A percentile compares a stretch with the other conserved stretches of the same genome.
These are phyloP conservation scores for Metschnikowia aberdeeniae DNA, from an alignment of 805 yeast genomes.

Conservation along the genomic window DNA sequence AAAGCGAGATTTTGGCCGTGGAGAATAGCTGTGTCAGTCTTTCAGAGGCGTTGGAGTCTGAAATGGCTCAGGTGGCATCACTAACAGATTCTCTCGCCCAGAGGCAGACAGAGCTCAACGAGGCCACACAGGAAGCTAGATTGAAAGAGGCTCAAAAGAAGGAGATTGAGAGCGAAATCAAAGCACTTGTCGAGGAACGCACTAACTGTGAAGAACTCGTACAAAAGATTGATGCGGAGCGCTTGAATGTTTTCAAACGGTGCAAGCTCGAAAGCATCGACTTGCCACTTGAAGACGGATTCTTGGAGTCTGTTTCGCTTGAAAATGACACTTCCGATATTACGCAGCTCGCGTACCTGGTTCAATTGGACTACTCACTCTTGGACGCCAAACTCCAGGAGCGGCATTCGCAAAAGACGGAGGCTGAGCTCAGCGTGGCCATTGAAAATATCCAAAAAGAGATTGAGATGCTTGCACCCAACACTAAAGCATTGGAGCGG, in stretches of 20 bases:
- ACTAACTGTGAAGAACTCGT: conserved; percentile 48
- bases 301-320: conserved; percentile 57
- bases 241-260: conserved; percentile 56
- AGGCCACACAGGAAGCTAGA: conserved; percentile 28
- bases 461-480: conserved; percentile 62
- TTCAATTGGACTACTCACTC: conserved; percentile 53
- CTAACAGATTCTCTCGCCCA: neutral
- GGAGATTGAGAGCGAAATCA: conserved; percentile 36
- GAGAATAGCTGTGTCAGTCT: conserved; percentile 30
- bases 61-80: conserved; percentile 14
- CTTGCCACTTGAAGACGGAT: conserved; percentile 60
- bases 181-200: conserved; percentile 27
- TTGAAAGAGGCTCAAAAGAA: conserved; percentile 6
- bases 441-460: conserved; percentile 36
- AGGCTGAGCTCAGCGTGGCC: conserved; percentile 31
- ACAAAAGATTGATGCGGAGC: conserved; percentile 51
- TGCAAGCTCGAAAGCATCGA: conserved; percentile 70
- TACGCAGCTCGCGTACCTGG: conserved; percentile 36
- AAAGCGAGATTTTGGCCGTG: conserved; percentile 20
- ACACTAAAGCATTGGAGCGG: conserved; percentile 74
- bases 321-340: conserved; percentile 45
- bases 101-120: conserved; percentile 29
- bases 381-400: conserved; percentile 44
- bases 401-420: conserved; percentile 35
- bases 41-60: conserved; percentile 37